Evolutionary conservation across 2,329 filamentous ascomycete species (phyloP).

Genomic region (Aspergillus sp.): DNA sequence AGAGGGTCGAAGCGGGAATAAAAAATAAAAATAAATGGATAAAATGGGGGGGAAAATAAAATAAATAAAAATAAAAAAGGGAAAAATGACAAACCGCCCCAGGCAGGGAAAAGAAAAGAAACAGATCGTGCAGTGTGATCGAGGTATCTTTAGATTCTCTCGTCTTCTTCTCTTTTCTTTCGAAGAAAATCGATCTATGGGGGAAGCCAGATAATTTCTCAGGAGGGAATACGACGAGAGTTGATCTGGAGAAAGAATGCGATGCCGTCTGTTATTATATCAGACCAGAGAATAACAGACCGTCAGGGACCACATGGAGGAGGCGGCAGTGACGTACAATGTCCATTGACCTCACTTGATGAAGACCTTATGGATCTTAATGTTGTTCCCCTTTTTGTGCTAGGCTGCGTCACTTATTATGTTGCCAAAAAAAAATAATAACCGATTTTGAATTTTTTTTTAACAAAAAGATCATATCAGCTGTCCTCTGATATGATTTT

Average conservation of each 20-base stretch:
- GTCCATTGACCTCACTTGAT: constrained; percentile 2
- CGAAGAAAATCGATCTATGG: background rate
- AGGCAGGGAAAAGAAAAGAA: too few relatives aligned
- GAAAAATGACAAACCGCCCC: too few relatives aligned
- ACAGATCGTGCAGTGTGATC: too few relatives aligned
- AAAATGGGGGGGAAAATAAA: background rate
- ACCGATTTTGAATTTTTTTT: background rate
- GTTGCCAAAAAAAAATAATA: background rate
- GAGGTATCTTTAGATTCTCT: too few relatives aligned
- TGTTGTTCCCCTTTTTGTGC: constrained; percentile 9
- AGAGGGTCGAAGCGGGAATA: background rate
- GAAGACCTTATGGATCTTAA: too few relatives aligned
- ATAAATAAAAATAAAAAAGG: background rate
- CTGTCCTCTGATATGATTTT: constrained; percentile 17
- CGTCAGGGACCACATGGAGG: constrained; percentile 15
- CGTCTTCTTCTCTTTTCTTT: too few relatives aligned
- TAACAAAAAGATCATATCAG: constrained; percentile 4
- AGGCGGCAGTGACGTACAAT: constrained; percentile 16
- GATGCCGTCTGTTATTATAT: constrained; percentile 13
- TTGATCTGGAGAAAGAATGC: constrained; percentile 15
- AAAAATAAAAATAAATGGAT: background rate
- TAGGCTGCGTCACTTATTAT: constrained; percentile 3
- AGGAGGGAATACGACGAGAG: constrained; percentile 7
- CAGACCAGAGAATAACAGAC: constrained; percentile 7
- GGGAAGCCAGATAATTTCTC: background rate